Percentiles rank a stretch among this genome's conserved stretches.
These are phyloP conservation scores for Colletotrichum sp. DNA, from an alignment of 2,329 filamentous ascomycete genomes.

Conservation along the genomic window DNA sequence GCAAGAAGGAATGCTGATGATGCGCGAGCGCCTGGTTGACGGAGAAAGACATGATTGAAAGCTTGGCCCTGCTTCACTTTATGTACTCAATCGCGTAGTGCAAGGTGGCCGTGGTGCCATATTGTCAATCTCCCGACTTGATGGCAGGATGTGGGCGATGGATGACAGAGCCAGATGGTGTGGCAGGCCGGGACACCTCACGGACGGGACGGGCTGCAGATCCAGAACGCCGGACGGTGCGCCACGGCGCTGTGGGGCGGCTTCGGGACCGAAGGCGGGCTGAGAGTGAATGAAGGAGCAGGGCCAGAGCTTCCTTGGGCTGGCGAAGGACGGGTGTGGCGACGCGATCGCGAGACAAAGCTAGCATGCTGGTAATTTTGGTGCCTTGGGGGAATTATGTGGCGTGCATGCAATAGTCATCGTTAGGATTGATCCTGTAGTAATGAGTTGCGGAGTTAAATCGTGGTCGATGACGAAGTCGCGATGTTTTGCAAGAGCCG, in stretches of 20 bases:
- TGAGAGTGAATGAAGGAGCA: background rate
- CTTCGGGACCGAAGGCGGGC: background rate
- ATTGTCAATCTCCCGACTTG: background rate
- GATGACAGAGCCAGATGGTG: background rate
- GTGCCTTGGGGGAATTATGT: background rate
- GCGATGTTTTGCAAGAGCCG: background rate
- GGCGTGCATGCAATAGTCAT: background rate
- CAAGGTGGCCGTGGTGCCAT: background rate
- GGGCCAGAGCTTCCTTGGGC: background rate
- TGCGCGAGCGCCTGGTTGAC: background rate
- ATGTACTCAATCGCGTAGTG: background rate
- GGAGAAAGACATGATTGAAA: background rate
- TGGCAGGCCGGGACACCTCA: background rate
- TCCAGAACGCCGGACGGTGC: constrained; percentile 1
- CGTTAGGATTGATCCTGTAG: background rate
- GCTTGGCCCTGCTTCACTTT: background rate
- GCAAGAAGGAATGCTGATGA: background rate
- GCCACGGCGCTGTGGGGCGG: background rate
- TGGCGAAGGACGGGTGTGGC: background rate
- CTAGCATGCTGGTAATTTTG: background rate
- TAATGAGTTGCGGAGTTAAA: background rate
- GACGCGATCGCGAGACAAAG: background rate
- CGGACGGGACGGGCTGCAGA: background rate
- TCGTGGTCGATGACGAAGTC: background rate
- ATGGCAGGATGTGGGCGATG: background rate